Percentiles rank a stretch among this genome's conserved stretches.
Conservation (phyloP, 2,329 filamentous ascomycete genomes). For the Fusarium sp. region DNA sequence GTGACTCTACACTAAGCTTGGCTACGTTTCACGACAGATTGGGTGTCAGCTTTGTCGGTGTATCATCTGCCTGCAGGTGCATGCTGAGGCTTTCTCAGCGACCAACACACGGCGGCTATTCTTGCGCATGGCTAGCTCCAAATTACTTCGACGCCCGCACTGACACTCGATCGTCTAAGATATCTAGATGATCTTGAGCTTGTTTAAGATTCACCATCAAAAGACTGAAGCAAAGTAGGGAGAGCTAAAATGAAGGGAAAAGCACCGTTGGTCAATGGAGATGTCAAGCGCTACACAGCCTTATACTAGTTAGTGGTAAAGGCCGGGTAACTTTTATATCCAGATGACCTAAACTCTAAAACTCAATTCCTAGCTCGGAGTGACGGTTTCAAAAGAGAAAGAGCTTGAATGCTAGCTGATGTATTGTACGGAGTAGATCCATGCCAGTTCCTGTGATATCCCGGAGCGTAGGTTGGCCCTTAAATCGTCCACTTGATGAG, state of each 20-base stretch:
- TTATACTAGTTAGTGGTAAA: neutral
- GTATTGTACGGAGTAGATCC: neutral
- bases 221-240: neutral
- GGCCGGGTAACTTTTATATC: neutral
- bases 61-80: neutral
- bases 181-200: neutral
- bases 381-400: neutral
- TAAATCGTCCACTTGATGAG: neutral
- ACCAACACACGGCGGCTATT: neutral
- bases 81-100: neutral
- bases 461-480: neutral
- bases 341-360: neutral
- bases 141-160: neutral
- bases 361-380: conserved; percentile 5
- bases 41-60: neutral
- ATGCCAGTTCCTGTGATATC: neutral
- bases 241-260: neutral
- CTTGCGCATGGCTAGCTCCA: neutral
- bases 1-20: conserved; percentile 16
- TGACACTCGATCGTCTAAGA: neutral
- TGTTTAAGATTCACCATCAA: neutral
- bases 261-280: neutral
- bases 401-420: neutral
- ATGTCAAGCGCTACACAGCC: neutral
- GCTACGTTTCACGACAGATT: conserved; percentile 36